Conservation (phyloP, 2,329 filamentous ascomycete species). For the Verticillium nonalfalfae region DNA sequence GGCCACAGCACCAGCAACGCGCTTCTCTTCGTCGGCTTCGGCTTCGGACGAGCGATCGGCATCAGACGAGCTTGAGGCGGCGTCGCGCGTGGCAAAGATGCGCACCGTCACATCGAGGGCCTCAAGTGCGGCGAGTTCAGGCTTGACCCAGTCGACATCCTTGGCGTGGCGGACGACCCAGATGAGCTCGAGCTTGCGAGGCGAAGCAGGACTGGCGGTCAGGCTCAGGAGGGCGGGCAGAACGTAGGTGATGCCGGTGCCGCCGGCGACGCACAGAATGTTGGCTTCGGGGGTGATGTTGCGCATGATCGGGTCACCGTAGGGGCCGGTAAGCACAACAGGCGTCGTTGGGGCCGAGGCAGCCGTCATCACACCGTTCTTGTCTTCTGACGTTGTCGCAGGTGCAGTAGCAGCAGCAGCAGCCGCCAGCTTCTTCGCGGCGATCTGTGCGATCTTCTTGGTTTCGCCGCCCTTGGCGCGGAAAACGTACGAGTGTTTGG, state of each 20-base stretch:
- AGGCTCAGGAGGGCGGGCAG: conserved; percentile 31
- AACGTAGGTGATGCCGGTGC: conserved; percentile 33
- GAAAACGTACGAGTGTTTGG: conserved; percentile 50
- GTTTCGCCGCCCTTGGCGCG: conserved; percentile 56
- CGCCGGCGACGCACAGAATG: conserved; percentile 31
- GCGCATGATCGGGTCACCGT: conserved; percentile 45
- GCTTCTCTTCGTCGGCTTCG: conserved; percentile 14
- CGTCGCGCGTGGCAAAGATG: conserved; percentile 54
- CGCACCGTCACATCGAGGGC: conserved; percentile 42
- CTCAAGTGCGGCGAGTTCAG: conserved; percentile 46
- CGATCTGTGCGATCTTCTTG: conserved; percentile 41
- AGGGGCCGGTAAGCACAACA: conserved; percentile 57
- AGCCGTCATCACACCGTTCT: neutral
- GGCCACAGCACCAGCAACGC: conserved; percentile 9
- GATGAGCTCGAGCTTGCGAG: conserved; percentile 51
- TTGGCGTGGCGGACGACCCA: conserved; percentile 53
- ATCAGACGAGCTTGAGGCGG: conserved; percentile 12
- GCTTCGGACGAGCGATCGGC: conserved; percentile 4
- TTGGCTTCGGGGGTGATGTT: conserved; percentile 31
- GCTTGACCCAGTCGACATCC: conserved; percentile 52
- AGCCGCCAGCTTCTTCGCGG: conserved; percentile 28
- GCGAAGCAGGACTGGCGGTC: conserved; percentile 10
- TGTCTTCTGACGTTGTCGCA: neutral
- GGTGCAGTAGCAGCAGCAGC: conserved; percentile 9
- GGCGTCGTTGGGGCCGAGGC: conserved; percentile 32